Base-by-base conservation (phyloP, 495 filamentous ascomycete species). In the Cercophora sp. region DNA sequence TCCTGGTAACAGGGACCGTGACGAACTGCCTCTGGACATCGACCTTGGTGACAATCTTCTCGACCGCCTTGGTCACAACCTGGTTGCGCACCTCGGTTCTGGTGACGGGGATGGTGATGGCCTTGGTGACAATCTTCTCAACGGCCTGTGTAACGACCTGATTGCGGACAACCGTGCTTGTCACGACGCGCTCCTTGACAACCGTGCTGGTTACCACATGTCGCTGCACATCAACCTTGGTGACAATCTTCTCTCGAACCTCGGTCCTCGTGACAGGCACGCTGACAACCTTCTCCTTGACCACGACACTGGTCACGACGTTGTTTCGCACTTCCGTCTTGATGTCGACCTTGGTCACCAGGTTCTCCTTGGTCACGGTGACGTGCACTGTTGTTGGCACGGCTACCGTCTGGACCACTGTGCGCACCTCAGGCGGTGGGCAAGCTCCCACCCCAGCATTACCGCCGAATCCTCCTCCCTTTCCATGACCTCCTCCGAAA, bases 371-470 rank as follows among this genome's bases (percentile, higher is more conserved):
- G 48, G 35, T 26, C 9, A 37, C 47, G 0, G 47, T 49, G 15
- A 51, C 26, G 5, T 43, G 51, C 41, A 53, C 41, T 8, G 51
- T 53, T 8, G 22, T 19, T 9, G 50, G 36, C 8, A 53, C 51
- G 2, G 45, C 29, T 13, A 53, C 22, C 8, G 31, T 45, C 11
- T 9, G 5, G 0, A 35, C 42, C 8, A 45, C 51, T 1, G 51
- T 53, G 15, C 25, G 40, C 0, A n/a, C n/a, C n/a, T n/a, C n/a
- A n/a, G n/a, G n/a, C n/a, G n/a, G n/a, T n/a, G n/a, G n/a, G n/a
- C n/a, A n/a, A n/a, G n/a, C n/a, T n/a, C n/a, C n/a, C n/a, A n/a
- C n/a, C n/a, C n/a, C n/a, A n/a, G n/a, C n/a, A n/a, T n/a, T n/a
- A n/a, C n/a, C n/a, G n/a, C n/a, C n/a, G n/a, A n/a, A n/a, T n/a